These are phyloP conservation scores for Diaporthe destruens DNA, from an alignment of 2,329 filamentous ascomycete species.

Conservation along the genomic window DNA sequence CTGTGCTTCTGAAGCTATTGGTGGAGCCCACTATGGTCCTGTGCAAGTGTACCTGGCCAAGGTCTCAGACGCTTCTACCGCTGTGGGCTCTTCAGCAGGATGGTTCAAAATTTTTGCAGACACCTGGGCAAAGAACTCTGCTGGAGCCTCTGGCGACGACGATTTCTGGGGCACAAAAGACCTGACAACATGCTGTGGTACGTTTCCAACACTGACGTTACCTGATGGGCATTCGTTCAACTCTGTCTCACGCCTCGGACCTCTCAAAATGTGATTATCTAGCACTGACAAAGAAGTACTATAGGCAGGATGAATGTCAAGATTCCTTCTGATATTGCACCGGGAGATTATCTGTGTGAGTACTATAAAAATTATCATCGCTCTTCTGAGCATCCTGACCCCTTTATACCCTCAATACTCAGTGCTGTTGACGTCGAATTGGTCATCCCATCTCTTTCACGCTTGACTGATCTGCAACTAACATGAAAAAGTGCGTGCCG, in stretches of 20 bases:
- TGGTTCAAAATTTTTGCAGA: conserved; percentile 67
- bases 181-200: conserved; percentile 54
- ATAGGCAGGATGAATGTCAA: conserved; percentile 53
- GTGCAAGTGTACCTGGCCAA: conserved; percentile 63
- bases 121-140: conserved; percentile 53
- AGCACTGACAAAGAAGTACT: background rate
- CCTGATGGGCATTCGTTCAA: too few relatives aligned
- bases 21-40: conserved; percentile 65
- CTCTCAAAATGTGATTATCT: background rate
- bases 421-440: background rate
- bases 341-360: conserved; percentile 55
- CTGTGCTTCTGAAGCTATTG: conserved; percentile 64
- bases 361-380: background rate
- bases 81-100: conserved; percentile 54
- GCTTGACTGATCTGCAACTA: background rate
- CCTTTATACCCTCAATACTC: background rate
- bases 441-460: background rate
- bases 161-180: conserved; percentile 62
- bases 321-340: conserved; percentile 50
- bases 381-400: background rate
- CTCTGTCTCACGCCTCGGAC: background rate
- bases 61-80: conserved; percentile 59
- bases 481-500: conserved; percentile 54
- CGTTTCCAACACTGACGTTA: background rate
- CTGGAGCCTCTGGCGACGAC: conserved; percentile 53